Evolutionary conservation across 345 rosid genomes (phyloP).

Genomic region (Brassica incana): DNA sequence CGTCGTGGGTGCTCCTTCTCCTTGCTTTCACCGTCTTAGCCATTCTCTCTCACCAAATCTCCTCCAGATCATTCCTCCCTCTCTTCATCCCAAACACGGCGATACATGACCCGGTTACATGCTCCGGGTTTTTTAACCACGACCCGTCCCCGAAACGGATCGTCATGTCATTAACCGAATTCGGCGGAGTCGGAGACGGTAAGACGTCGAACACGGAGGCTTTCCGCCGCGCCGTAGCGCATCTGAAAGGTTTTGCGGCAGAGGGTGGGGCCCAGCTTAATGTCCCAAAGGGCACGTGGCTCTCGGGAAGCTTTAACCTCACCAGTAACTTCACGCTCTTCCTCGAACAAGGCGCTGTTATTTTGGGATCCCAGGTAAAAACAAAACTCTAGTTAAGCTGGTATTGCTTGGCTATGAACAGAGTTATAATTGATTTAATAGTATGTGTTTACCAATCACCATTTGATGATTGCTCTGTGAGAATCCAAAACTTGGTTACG

Average conservation of each 20-base stretch:
- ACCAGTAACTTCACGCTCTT: constrained; percentile 92
- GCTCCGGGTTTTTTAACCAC: constrained; percentile 8
- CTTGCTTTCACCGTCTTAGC: constrained; percentile 52
- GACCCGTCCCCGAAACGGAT: constrained; percentile 48
- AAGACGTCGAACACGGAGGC: constrained; percentile 68
- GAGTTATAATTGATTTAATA: no score
- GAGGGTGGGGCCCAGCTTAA: constrained; percentile 73
- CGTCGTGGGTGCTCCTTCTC: constrained; percentile 55
- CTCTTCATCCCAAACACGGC: constrained; percentile 12
- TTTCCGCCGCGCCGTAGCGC: constrained; percentile 62
- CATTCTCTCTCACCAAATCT: constrained; percentile 61
- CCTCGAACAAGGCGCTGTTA: constrained; percentile 72
- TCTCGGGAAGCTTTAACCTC: constrained; percentile 90
- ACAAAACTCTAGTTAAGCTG: no score
- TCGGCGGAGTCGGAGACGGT: constrained; percentile 94
- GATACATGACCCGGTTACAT: constrained; percentile 38
- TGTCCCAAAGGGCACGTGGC: constrained; percentile 80
- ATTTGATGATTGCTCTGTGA: constrained; percentile 10
- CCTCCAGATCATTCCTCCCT: constrained; percentile 47
- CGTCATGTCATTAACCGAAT: constrained; percentile 68
- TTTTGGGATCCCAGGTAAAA: constrained; percentile 84
- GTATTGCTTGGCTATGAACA: no score
- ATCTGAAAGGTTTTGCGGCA: constrained; percentile 48
- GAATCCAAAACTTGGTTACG: not conserved
- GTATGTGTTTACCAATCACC: not conserved